Evolutionary conservation across 2,329 filamentous ascomycete genomes (phyloP).

Genomic region (Bipolaris bicolor): DNA sequence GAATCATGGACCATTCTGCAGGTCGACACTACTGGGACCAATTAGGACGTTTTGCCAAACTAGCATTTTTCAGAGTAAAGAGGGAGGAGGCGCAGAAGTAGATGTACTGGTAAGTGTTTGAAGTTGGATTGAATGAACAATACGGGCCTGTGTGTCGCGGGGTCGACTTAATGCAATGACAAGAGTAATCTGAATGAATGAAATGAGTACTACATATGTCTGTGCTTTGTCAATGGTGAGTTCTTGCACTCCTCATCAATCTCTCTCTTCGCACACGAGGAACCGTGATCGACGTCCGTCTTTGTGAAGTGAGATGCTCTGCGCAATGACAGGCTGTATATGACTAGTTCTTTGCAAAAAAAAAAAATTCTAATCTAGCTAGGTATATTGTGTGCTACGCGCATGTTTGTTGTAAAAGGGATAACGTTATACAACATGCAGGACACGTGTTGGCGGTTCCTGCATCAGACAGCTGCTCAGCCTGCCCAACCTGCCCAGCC

Average conservation of each 20-base stretch:
- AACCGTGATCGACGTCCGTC: too few relatives aligned
- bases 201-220: not conserved
- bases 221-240: not conserved
- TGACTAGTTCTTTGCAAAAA: too few relatives aligned
- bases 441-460: too few relatives aligned
- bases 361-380: too few relatives aligned
- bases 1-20: constrained; percentile 84
- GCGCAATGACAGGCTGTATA: too few relatives aligned
- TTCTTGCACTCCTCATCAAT: not conserved
- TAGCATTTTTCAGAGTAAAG: constrained; percentile 81
- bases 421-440: too few relatives aligned
- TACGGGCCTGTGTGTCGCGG: not conserved
- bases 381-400: too few relatives aligned
- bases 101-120: not conserved
- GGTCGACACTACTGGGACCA: constrained; percentile 91
- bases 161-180: not conserved
- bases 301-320: too few relatives aligned
- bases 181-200: constrained; percentile 2
- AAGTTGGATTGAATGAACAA: not conserved
- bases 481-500: too few relatives aligned
- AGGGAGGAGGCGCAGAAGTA: constrained; percentile 57
- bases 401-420: too few relatives aligned
- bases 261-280: too few relatives aligned
- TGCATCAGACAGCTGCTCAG: too few relatives aligned
- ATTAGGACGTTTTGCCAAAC: constrained; percentile 84